Evolutionary conservation across 2,329 filamentous ascomycete genomes (phyloP), one percentile per base, ranked within the genome.

Genomic region (Aspergillus eucalypticola): DNA sequence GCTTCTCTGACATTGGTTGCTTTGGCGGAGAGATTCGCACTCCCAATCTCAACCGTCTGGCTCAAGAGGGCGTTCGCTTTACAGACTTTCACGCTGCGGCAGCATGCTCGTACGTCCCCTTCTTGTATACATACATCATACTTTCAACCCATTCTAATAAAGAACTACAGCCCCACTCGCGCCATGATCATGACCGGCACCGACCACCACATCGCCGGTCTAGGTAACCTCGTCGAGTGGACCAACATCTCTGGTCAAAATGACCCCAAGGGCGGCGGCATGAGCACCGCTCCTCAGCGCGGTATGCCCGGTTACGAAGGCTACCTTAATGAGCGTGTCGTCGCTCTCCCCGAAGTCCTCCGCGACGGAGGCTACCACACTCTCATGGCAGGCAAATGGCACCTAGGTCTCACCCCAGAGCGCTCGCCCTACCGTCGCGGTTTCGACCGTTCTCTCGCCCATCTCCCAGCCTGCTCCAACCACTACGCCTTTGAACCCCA

Each of bases 101-200:
- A 2, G 86, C 86, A 54, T 89, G 86, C 73, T 88, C 85, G 53
- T 76, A 57, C 51, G 73, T 67, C 21, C 17, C 7, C 15, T 41
- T 15, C 13, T 17, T 5, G 41, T 25, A 19, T 8, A 7, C 29
- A 11, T 15, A 2, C 10, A 15, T 11, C 13, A 8, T 11, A 7
- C 38, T 42, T 13, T 29, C 15, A 4, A 29, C 3, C 13, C 15
- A 2, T 17, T 55, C 27, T 29, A 29, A 29, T 11, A 11, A 7
- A 32, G 5, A 7, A 23, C 25, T 15, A 19, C 41, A 76, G 73
- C 29, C 87, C 87, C 1, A 86, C 85, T 2, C 78, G 86, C 39
- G 84, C 86, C 17, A 89, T 89, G 86, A 81, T 89, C 65, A 84
- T 88, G 80, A 87, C 85, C 0, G 86, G 86, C 3, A 88, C 86